Base-by-base conservation (phyloP, 1,284 basidiomycete genomes). In the Cryptococcus sp. region DNA sequence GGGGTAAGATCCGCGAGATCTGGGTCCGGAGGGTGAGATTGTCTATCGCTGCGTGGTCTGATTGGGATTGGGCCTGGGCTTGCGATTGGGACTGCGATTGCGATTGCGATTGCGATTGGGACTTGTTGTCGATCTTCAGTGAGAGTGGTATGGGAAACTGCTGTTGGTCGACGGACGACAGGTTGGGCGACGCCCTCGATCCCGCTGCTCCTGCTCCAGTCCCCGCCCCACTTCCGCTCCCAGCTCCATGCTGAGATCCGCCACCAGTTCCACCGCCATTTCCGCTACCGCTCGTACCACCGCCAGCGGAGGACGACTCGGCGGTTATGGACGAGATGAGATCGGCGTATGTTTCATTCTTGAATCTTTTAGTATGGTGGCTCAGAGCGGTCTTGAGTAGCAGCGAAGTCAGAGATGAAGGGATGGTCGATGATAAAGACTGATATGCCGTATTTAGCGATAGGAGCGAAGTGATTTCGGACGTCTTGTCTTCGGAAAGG, bases 281-380 rank as follows among this genome's bases (percentile, higher is more conserved):
- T 10, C 3, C 5, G 23, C 11, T 42, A 22, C 10, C 6, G 54
- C 47, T 4, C 27, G 27, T 30, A 30, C 27, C 27, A 5, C 10
- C 10, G 27, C 27, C 10, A 5, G 27, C 27, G 5, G 27, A 30
- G 19, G 19, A 47, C 16, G 58, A 60, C 47, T 76, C 73, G 10
- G 73, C 69, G 0, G 76, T 78, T 20, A 78, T 60, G 19, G 67
- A 64, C 3, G 69, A 67, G 61, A 78, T 78, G 30, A 78, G 57
- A n/a, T 66, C 65, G 16, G 75, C 76, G 58, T 78, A 78, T 10
- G 76, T 78, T 42, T 75, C 72, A 53, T 69, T 71, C 53, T 68
- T 64, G 64, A 78, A 78, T 30, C 76, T 64, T 16, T 72, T 69
- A 4, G 73, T 75, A 53, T 78, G 76, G 52, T 78, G 76, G 15